phyloP scores from a whole-genome alignment of 1,284 basidiomycete species.

The Mixia osmundae region DNA sequence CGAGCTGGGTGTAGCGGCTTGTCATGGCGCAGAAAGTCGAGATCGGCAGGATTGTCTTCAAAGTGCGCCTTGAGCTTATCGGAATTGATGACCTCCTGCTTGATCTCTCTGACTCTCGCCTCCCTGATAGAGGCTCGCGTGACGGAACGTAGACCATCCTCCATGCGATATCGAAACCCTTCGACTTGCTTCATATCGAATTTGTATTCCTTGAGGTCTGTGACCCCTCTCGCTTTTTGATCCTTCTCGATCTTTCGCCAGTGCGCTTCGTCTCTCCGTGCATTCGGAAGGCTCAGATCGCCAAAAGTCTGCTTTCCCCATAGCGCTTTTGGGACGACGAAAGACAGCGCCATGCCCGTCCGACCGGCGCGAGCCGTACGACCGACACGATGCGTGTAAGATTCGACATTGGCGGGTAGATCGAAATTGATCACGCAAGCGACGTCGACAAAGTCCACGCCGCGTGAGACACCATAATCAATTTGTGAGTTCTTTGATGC shows the following conservation, averaged over 20 bases:
- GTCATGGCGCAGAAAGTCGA: slow-evolving; percentile 84
- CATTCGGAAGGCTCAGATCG: slow-evolving; percentile 34
- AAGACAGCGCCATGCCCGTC: slow-evolving; percentile 76
- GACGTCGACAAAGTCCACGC: slow-evolving; percentile 91
- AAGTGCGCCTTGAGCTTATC: slow-evolving; percentile 97
- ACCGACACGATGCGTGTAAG: slow-evolving; percentile 95
- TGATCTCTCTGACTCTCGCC: slow-evolving; percentile 81
- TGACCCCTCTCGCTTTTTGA: slow-evolving; percentile 40
- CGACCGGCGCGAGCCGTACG: slow-evolving; percentile 60
- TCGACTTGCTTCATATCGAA: slow-evolving; percentile 89
- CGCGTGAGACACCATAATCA: slow-evolving; percentile 86
- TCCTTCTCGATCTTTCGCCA: slow-evolving; percentile 54
- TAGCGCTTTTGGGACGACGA: slow-evolving; percentile 49
- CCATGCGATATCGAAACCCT: slow-evolving; percentile 96
- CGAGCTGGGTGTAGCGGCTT: slow-evolving; percentile 71
- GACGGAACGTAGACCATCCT: slow-evolving; percentile 74
- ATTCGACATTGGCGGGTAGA: slow-evolving; percentile 60
- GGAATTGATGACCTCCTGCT: slow-evolving; percentile 76
- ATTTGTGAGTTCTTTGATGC: slow-evolving; percentile 21
- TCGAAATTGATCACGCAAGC: slow-evolving; percentile 98
- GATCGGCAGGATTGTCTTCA: slow-evolving; percentile 84
- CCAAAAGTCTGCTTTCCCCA: slow-evolving; percentile 53
- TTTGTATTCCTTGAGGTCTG: slow-evolving; percentile 72
- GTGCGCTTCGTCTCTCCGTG: slow-evolving; percentile 48
- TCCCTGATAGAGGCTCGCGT: slow-evolving; percentile 69